Conservation (phyloP, 495 filamentous ascomycete species). For the Podospora australis region DNA sequence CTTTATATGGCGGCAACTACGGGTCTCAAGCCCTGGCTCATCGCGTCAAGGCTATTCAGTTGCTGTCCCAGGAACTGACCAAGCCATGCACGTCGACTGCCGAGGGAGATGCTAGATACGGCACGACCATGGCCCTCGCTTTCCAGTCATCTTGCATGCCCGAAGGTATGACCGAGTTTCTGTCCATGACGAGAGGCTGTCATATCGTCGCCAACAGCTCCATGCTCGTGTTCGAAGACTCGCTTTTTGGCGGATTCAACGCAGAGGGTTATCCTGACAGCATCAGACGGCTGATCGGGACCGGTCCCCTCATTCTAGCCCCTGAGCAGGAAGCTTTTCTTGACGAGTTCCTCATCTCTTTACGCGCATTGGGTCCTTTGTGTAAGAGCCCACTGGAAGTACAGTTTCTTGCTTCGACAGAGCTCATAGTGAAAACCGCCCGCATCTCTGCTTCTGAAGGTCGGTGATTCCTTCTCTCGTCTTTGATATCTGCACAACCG, state of each 20-base stretch:
- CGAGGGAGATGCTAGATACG: conserved; percentile 43
- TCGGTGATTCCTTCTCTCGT: conserved; percentile 1
- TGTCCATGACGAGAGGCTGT: conserved; percentile 49
- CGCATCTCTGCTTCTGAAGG: conserved; percentile 18
- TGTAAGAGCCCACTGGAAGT: conserved; percentile 22
- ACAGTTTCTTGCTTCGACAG: conserved; percentile 18
- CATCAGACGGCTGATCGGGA: conserved; percentile 10
- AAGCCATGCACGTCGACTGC: conserved; percentile 24
- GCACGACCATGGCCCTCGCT: conserved; percentile 42
- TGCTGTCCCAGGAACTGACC: conserved; percentile 34
- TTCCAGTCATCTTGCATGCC: conserved; percentile 50
- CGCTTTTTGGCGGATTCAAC: conserved; percentile 33
- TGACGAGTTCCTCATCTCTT: conserved; percentile 25
- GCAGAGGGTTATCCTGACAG: conserved; percentile 21
- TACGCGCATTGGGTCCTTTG: conserved; percentile 19
- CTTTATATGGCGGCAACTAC: conserved; percentile 22
- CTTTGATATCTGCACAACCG: background rate
- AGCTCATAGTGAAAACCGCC: conserved; percentile 17
- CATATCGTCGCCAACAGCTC: conserved; percentile 36
- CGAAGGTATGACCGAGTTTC: conserved; percentile 50
- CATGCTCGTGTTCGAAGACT: conserved; percentile 24
- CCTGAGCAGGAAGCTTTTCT: conserved; percentile 16
- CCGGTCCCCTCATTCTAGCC: background rate
- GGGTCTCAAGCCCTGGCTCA: conserved; percentile 33
- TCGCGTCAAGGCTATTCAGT: conserved; percentile 44